Evolutionary conservation across 1,139 yeast genomes (phyloP), one percentile per base, ranked within the genome.

Genomic region (Hansenula sp.): DNA sequence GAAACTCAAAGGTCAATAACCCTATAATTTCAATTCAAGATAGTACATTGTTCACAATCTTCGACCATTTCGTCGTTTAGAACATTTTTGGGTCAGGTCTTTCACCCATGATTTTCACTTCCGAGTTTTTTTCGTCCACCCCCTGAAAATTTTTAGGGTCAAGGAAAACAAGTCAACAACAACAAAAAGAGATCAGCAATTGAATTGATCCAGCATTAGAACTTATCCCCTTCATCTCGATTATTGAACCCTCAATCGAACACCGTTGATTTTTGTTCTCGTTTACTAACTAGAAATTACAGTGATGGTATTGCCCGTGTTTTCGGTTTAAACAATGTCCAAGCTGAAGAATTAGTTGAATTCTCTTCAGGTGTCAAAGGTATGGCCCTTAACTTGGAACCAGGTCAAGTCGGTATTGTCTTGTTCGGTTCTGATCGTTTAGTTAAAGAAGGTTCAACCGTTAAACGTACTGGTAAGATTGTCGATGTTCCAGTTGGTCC

Each of bases 221-320:
- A 7, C 15, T 30, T 30, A 15, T 13, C 15, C 17, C 32, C 32
- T 13, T 13, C 8, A 5, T 28, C 32, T n/a, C 9, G 7, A 16
- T 30, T n/a, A 13, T n/a, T 13, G 17, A 30, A 30, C 13, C 9
- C 32, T 13, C 5, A n/a, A 30, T 30, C n/a, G 13, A 18, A 15
- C 12, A 4, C 28, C 17, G 27, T 18, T 36, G 15, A 21, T 16
- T 5, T 31, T 16, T 25, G 19, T 17, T 16, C 27, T 36, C 11
- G 34, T 28, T 33, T 49, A 55, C 58, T 55, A 54, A 55, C 58
- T 43, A 28, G 7, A n/a, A 15, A 7, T 33, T 16, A 39, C 65
- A 84, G 98, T 84, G 99, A 94, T 76, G 99, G 99, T 91, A 93
- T 93, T 71, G 99, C 99, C 72, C 96, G 99, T 84, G 96, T 93